phyloP scores from a whole-genome alignment of 768 basidiomycete genomes.

The Harrya chromipes region DNA sequence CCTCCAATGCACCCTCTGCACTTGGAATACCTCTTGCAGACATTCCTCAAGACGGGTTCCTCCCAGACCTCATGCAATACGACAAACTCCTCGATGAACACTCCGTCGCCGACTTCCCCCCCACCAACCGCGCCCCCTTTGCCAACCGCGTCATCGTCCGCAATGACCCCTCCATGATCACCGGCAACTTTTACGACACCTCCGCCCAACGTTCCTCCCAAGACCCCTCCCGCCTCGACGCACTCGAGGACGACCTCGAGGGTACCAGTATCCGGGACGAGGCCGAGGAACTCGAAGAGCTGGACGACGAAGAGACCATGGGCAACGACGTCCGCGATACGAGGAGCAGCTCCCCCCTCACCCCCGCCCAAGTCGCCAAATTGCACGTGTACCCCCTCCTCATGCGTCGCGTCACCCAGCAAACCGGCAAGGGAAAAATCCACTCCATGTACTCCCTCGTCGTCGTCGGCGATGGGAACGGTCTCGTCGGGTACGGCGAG shows the following conservation, averaged over 20 bases:
- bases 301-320: slow-evolving; percentile 20
- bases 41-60: slow-evolving; percentile 29
- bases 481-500: slow-evolving; percentile 79
- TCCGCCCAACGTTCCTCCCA: slow-evolving; percentile 4
- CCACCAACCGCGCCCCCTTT: slow-evolving; percentile 49
- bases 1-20: neutral
- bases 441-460: slow-evolving; percentile 57
- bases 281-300: slow-evolving; percentile 15
- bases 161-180: slow-evolving; percentile 70
- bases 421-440: slow-evolving; percentile 94
- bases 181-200: slow-evolving; percentile 30
- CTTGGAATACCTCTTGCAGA: slow-evolving; percentile 17
- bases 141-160: slow-evolving; percentile 63
- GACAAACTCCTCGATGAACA: slow-evolving; percentile 63
- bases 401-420: slow-evolving; percentile 67
- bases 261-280: neutral
- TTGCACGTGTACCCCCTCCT: slow-evolving; percentile 43
- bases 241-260: slow-evolving; percentile 8
- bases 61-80: slow-evolving; percentile 61
- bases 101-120: slow-evolving; percentile 51
- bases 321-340: slow-evolving; percentile 12
- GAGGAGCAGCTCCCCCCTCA: slow-evolving; percentile 16
- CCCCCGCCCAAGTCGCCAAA: slow-evolving; percentile 23
- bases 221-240: slow-evolving; percentile 1
- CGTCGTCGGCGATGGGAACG: slow-evolving; percentile 80